Conservation (phyloP, 78 protist species). For the Chrysochromulina parva region DNA sequence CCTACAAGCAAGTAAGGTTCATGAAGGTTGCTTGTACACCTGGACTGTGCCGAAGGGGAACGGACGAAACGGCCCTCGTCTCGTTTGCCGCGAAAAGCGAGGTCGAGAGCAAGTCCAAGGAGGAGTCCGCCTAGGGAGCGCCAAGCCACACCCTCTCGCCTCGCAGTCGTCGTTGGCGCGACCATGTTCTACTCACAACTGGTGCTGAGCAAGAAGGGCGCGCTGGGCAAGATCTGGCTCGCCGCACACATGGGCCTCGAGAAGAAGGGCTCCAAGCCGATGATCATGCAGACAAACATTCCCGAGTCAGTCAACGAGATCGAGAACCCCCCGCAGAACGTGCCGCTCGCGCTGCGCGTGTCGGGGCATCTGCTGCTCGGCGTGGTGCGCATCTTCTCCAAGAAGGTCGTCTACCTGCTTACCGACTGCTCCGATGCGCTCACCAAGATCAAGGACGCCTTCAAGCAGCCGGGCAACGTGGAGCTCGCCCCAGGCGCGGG, state of each 20-base stretch:
- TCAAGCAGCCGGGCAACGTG: not conserved
- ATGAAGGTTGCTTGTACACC: too few species aligned
- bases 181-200: not conserved
- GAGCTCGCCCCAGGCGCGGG: not conserved
- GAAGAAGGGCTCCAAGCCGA: constrained; percentile 61
- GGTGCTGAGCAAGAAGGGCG: constrained; percentile 76
- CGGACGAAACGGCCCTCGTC: too few species aligned
- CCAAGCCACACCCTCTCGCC: too few species aligned
- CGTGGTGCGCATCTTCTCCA: constrained; percentile 77
- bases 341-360: constrained; percentile 84
- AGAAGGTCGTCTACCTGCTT: constrained; percentile 64
- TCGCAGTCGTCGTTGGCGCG: too few species aligned
- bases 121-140: too few species aligned
- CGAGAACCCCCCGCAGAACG: constrained; percentile 50
- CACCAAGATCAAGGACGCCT: constrained; percentile 27
- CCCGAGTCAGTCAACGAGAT: constrained; percentile 65
- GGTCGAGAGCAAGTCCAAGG: too few species aligned
- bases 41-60: too few species aligned
- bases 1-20: too few species aligned
- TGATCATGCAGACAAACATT: constrained; percentile 61
- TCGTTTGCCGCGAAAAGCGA: too few species aligned
- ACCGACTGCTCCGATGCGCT: constrained; percentile 50
- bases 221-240: constrained; percentile 82
- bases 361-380: constrained; percentile 88
- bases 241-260: constrained; percentile 82